Percentiles rank a stretch among this genome's conserved stretches.
Evolutionary conservation across 768 basidiomycete species (phyloP).

Genomic region (Tricholoma bakamatsutake): DNA sequence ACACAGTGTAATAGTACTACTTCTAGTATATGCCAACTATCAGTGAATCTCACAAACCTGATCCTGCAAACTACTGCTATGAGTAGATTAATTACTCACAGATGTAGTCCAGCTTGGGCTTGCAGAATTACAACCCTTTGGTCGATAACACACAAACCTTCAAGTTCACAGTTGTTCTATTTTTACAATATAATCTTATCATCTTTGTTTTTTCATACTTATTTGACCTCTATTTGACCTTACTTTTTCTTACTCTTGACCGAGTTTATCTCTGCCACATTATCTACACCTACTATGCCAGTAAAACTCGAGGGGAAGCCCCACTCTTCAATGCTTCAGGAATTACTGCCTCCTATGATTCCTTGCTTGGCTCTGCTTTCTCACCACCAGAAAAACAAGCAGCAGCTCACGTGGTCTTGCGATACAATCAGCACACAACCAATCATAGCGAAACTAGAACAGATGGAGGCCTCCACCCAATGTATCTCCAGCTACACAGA

Average conservation of each 20-base stretch:
- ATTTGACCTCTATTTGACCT: too few relatives aligned
- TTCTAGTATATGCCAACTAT: neutral
- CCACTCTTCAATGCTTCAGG: too few relatives aligned
- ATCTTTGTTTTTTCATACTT: too few relatives aligned
- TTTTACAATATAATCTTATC: too few relatives aligned
- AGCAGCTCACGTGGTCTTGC: neutral
- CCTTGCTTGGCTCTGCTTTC: too few relatives aligned
- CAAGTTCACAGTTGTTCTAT: too few relatives aligned
- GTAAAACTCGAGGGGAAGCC: too few relatives aligned
- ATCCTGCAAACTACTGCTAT: neutral
- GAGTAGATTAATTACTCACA: neutral
- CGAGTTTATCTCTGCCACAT: too few relatives aligned
- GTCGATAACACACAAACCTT: too few relatives aligned
- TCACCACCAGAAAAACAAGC: neutral
- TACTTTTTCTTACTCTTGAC: too few relatives aligned
- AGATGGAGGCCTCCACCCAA: constrained; percentile 5
- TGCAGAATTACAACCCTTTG: neutral
- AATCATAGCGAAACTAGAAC: neutral
- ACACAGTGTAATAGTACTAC: neutral
- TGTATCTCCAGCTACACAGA: neutral
- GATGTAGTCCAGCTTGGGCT: neutral
- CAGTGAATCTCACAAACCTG: neutral
- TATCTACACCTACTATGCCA: too few relatives aligned
- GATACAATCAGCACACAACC: neutral
- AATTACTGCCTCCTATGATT: too few relatives aligned